Evolutionary conservation across 306 rosid species (phyloP), one percentile per base, ranked within the genome.

Genomic region (Cucurbita maxima): DNA sequence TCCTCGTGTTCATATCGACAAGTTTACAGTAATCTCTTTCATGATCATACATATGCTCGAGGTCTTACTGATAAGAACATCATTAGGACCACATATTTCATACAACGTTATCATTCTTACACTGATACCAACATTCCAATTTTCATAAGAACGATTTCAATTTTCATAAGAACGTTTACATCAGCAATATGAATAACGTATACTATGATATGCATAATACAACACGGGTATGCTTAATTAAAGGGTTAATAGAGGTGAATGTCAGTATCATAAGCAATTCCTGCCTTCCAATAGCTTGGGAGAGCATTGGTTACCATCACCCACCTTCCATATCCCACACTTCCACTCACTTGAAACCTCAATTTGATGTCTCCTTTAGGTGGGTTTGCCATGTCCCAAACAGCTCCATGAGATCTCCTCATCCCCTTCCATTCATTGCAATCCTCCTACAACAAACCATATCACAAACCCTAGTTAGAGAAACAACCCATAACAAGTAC

Each of bases 281-380:
- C 96, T 5, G 83, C 83, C 77, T 75, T 79, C 97, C 98, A 93
- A 60, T 88, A 81, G 72, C 74, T 58, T 15, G 98, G 91, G 51
- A 93, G 82, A 74, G 63, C 85, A 38, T 79, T 84, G 74, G 22
- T 55, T 15, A 94, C 76, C 61, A 86, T 78, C 57, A 86, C 82
- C 93, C 93, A 88, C 6, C 64, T 78, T 18, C 75, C 18, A 10
- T 40, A 0, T 22, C 87, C 96, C 14, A n/a, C 79, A 18, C 50
- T 79, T 25, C 89, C 85, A 38, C 79, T 78, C 78, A 85, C 96
- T 73, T 81, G 88, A 77, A 93, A 82, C 88, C 94, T 90, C 79
- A 88, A 14, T 6, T 52, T 45, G 3, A 90, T 13, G 7, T 82
- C 38, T 8, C 92, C 92, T 5, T 60, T 56, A 57, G 98, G 94